A percentile compares a stretch with the other conserved stretches of the same genome.
Evolutionary conservation across 192 early-diverging fungal genomes (phyloP).

Genomic region (Thoreauomyces humboldtii): DNA sequence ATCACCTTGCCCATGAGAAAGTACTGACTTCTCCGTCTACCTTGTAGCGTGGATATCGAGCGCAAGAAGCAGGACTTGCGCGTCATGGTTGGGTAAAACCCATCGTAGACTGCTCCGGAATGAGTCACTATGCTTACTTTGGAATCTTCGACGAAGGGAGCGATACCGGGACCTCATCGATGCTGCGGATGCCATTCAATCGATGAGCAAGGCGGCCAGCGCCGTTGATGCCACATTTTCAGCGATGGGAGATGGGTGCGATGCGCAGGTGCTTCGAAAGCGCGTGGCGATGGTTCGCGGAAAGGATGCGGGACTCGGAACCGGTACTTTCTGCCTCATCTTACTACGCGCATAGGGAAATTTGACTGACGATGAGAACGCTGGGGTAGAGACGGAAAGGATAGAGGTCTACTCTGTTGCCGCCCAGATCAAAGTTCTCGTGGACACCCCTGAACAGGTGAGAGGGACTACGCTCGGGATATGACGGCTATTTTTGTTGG

Average conservation of each 20-base stretch:
- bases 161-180: constrained; percentile 82
- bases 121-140: too few relatives aligned
- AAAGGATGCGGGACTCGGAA: too few relatives aligned
- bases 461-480: neutral
- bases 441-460: constrained; percentile 87
- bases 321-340: neutral
- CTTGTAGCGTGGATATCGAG: constrained; percentile 67
- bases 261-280: constrained; percentile 46
- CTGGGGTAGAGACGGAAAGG: constrained; percentile 10
- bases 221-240: constrained; percentile 55
- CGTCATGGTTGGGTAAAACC: constrained; percentile 88
- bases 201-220: constrained; percentile 62
- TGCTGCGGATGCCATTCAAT: constrained; percentile 75
- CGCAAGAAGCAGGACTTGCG: constrained; percentile 78
- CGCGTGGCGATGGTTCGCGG: neutral
- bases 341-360: too few relatives aligned
- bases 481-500: neutral
- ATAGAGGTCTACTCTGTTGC: constrained; percentile 63
- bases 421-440: constrained; percentile 78
- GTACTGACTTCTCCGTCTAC: too few relatives aligned
- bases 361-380: too few relatives aligned
- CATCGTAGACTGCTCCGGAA: too few relatives aligned
- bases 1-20: too few relatives aligned
- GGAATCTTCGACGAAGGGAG: constrained; percentile 51
- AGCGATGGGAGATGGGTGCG: constrained; percentile 56